Evolutionary conservation across 306 rosid genomes (phyloP), one percentile per base, ranked within the genome.

Genomic region (Lagenaria siceraria): DNA sequence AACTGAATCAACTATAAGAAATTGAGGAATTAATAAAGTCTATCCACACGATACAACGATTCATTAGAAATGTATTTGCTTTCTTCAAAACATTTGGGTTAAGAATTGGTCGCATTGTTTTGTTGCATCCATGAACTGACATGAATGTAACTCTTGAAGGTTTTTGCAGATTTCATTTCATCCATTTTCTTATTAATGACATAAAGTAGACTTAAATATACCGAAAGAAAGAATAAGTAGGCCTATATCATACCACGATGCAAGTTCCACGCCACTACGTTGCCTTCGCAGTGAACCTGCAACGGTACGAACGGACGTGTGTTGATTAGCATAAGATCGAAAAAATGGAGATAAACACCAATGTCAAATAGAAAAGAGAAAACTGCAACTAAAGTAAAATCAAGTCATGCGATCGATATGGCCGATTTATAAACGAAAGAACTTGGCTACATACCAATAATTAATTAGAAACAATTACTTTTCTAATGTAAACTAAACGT

Each of bases 211-310:
- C 27, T 56, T 1, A 29, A 29, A 29, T 2, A 29, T 29, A 29
- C 33, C 33, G 3, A 18, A 59, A 11, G 15, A 35, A 64, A 64
- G 4, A 40, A 21, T 43, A 21, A 21, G 8, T 40, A 5, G 6
- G 12, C 19, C 2, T 33, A 33, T 10, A 60, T 22, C 76, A 27
- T 84, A 92, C 99, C 90, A 85, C 21, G 89, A 85, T 80, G 83
- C 78, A 27, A 92, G 84, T 78, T 92, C 97, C 78, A 78, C 79
- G 25, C 90, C 93, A 74, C 99, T 92, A 77, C 88, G 76, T 80
- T 85, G 97, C 86, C 92, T 85, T 71, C 85, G 82, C 52, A 96
- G 55, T 63, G 88, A 85, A 11, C 90, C 96, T 90, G 79, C 78
- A 87, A 71, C 36, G 3, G 13, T 40, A 58, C 11, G 22, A 17